Conservation (phyloP, 2,329 filamentous ascomycete species). For the Botryotinia calthae region DNA sequence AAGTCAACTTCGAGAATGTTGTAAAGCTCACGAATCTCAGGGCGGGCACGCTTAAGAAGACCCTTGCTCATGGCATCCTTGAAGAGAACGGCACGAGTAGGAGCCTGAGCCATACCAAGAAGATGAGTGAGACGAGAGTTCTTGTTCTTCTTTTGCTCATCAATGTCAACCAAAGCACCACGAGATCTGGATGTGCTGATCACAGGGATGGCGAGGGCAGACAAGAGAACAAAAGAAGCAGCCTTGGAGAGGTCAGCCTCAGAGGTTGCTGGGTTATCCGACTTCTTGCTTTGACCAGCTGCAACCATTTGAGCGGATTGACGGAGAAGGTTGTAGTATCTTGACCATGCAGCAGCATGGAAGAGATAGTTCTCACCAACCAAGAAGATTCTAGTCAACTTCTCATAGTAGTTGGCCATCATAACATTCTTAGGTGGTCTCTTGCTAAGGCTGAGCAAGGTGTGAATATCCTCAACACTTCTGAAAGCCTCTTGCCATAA, state of each 20-base stretch:
- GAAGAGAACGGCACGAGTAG: slow-evolving; percentile 87
- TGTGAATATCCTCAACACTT: slow-evolving; percentile 98
- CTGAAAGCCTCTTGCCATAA: slow-evolving; percentile 99
- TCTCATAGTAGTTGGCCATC: slow-evolving; percentile 99
- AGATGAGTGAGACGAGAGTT: slow-evolving; percentile 96
- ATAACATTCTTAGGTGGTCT: slow-evolving; percentile 97
- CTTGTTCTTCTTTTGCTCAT: slow-evolving; percentile 97
- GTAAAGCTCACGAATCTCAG: slow-evolving; percentile 95
- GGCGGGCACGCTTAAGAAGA: slow-evolving; percentile 84
- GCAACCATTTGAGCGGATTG: slow-evolving; percentile 83
- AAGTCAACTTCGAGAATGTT: slow-evolving; percentile 99
- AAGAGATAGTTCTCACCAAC: slow-evolving; percentile 99
- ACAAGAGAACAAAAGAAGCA: slow-evolving; percentile 92
- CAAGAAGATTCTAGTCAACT: slow-evolving; percentile 96
- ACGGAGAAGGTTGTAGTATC: slow-evolving; percentile 94
- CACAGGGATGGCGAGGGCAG: slow-evolving; percentile 95
- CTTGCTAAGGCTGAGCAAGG: slow-evolving; percentile 94
- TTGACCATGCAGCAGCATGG: slow-evolving; percentile 95
- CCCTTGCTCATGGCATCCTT: slow-evolving; percentile 95
- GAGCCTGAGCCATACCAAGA: slow-evolving; percentile 85
- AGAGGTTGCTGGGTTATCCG: slow-evolving; percentile 85
- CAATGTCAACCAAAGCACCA: slow-evolving; percentile 92
- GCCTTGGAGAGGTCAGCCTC: slow-evolving; percentile 92
- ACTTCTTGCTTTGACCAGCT: slow-evolving; percentile 83
- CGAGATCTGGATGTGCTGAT: slow-evolving; percentile 97